A percentile compares a stretch with the other conserved stretches of the same genome.
Conservation (phyloP, 2,329 filamentous ascomycete species). For the Epichloe brachyelytri region DNA sequence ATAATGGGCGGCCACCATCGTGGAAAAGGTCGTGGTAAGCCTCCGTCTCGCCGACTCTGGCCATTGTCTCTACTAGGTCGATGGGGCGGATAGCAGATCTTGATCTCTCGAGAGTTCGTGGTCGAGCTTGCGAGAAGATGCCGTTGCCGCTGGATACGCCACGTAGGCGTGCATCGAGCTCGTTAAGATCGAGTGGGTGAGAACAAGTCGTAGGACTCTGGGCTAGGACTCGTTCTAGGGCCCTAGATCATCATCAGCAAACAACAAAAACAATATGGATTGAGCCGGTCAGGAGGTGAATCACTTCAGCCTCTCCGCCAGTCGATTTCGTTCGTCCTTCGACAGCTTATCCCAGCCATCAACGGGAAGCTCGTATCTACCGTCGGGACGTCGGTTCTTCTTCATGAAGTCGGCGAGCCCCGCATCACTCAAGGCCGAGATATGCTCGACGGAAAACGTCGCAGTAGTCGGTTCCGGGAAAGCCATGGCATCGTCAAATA, state of each 20-base stretch:
- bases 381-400: constrained; percentile 6
- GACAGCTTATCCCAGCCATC: constrained; percentile 9
- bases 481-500: no score
- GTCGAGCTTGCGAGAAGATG: no score
- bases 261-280: background rate
- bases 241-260: background rate
- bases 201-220: no score
- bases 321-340: constrained; percentile 3
- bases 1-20: background rate
- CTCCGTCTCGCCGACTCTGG: background rate
- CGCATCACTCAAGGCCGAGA: constrained; percentile 6
- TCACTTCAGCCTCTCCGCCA: constrained; percentile 8
- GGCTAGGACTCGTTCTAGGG: constrained; percentile 1
- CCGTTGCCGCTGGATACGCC: background rate
- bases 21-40: background rate
- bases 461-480: no score
- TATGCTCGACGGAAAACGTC: no score
- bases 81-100: background rate
- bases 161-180: constrained; percentile 8
- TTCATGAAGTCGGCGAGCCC: constrained; percentile 9
- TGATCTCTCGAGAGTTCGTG: background rate
- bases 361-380: constrained; percentile 5
- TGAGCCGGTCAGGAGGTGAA: background rate
- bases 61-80: background rate
- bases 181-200: constrained; percentile 8